Evolutionary conservation across 2,329 filamentous ascomycete species (phyloP).

Genomic region (Volutella citrinella): DNA sequence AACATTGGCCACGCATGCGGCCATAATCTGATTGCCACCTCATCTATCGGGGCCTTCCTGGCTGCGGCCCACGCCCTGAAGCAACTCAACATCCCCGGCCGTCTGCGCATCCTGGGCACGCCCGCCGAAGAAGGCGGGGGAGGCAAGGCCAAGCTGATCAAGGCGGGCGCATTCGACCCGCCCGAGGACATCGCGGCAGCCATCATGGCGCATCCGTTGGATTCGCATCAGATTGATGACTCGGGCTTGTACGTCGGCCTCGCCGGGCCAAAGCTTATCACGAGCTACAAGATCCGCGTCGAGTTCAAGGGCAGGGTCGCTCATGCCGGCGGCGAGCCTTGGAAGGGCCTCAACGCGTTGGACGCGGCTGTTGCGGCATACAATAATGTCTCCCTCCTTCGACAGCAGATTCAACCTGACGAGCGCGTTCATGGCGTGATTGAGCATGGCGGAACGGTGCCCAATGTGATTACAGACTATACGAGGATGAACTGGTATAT

Average conservation of each 20-base stretch:
- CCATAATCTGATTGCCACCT: slow-evolving; percentile 51
- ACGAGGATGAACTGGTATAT: slow-evolving; percentile 36
- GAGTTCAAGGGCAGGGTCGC: slow-evolving; percentile 54
- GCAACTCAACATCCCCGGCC: neutral
- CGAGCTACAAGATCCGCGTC: slow-evolving; percentile 48
- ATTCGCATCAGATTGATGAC: no score
- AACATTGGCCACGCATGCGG: slow-evolving; percentile 52
- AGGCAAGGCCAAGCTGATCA: slow-evolving; percentile 46
- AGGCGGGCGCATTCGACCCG: slow-evolving; percentile 45
- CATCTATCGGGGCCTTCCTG: slow-evolving; percentile 41
- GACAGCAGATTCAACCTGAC: slow-evolving; percentile 54
- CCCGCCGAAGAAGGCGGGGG: slow-evolving; percentile 53
- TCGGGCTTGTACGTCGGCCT: no score
- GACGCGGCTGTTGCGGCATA: slow-evolving; percentile 53
- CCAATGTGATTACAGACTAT: slow-evolving; percentile 55
- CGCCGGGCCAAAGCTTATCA: slow-evolving; percentile 42
- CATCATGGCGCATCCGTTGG: slow-evolving; percentile 27
- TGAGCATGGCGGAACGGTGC: slow-evolving; percentile 47
- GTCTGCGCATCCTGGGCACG: slow-evolving; percentile 42
- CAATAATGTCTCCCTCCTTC: slow-evolving; percentile 46
- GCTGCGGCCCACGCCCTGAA: slow-evolving; percentile 15
- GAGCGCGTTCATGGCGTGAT: slow-evolving; percentile 51
- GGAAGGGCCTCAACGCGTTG: slow-evolving; percentile 58
- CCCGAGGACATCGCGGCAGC: slow-evolving; percentile 32
- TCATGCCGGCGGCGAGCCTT: slow-evolving; percentile 55